A percentile compares a stretch with the other conserved stretches of the same genome.
Conservation (phyloP, 768 basidiomycete genomes). For the Cyclocybe aegerita region DNA sequence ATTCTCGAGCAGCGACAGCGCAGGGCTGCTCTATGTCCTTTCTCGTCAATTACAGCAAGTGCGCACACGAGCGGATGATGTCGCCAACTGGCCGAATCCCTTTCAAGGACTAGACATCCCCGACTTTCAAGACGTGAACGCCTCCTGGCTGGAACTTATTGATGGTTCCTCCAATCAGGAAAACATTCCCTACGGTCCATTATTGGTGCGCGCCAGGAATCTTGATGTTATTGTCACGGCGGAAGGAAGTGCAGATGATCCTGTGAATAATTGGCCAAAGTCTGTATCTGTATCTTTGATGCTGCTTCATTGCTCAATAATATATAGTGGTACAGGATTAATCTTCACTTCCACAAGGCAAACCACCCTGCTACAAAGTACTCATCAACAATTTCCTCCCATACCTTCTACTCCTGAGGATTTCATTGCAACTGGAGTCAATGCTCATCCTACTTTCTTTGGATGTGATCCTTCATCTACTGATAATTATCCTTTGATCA, state of each 20-base stretch:
- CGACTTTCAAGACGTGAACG: conserved; percentile 54
- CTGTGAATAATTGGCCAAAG: conserved; percentile 66
- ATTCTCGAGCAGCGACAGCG: conserved; percentile 33
- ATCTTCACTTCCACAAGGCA: conserved; percentile 44
- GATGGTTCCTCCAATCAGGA: conserved; percentile 73
- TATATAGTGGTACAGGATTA: conserved; percentile 51
- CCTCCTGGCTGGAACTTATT: conserved; percentile 58
- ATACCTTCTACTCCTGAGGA: conserved; percentile 50
- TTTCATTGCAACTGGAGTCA: conserved; percentile 62
- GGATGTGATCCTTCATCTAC: conserved; percentile 64
- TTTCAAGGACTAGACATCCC: conserved; percentile 47
- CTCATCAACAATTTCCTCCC: conserved; percentile 65
- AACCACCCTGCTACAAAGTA: conserved; percentile 39
- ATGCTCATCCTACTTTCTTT: conserved; percentile 73
- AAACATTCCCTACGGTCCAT: conserved; percentile 68
- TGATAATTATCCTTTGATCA: conserved; percentile 62
- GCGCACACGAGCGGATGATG: conserved; percentile 53
- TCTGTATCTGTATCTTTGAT: conserved; percentile 26
- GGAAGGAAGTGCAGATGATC: conserved; percentile 62
- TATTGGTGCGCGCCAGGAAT: conserved; percentile 66
- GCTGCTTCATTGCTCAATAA: neutral
- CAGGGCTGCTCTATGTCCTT: conserved; percentile 48
- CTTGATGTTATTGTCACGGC: conserved; percentile 78
- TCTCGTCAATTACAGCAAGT: conserved; percentile 45
- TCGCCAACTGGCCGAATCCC: conserved; percentile 71